phyloP scores from a whole-genome alignment of 768 basidiomycete genomes.

The Russula olivacea region DNA sequence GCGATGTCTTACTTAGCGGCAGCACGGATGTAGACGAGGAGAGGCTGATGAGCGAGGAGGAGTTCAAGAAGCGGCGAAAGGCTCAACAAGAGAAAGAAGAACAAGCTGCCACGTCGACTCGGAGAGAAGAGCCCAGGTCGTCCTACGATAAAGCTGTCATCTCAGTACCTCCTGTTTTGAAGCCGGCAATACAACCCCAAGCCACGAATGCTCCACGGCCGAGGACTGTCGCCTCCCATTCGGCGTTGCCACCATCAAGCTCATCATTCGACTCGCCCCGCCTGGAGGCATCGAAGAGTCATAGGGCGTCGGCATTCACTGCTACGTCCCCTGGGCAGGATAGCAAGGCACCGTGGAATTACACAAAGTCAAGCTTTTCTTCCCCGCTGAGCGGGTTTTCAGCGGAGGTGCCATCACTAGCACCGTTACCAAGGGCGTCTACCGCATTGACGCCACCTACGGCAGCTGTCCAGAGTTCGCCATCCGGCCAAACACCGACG shows the following conservation, averaged over 20 bases:
- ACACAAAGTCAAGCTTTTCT: conserved; percentile 48
- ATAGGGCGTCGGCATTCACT: conserved; percentile 22
- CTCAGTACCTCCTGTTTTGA: conserved; percentile 24
- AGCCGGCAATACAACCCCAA: conserved; percentile 14
- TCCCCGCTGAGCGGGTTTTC: conserved; percentile 23
- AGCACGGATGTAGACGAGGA: conserved; percentile 56
- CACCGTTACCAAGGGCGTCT: conserved; percentile 49
- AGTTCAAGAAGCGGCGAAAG: conserved; percentile 36
- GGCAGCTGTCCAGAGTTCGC: conserved; percentile 16
- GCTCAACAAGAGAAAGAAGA: conserved; percentile 25
- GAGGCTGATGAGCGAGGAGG: conserved; percentile 54
- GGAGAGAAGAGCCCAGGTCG: conserved; percentile 8
- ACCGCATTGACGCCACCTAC: conserved; percentile 13
- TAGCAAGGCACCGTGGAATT: conserved; percentile 48
- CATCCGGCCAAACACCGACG: conserved; percentile 25
- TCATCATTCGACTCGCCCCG: conserved; percentile 23
- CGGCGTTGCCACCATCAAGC: conserved; percentile 20
- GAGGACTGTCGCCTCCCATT: conserved; percentile 13
- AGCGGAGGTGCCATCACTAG: conserved; percentile 41
- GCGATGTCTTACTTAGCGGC: conserved; percentile 61
- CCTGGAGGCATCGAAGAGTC: conserved; percentile 7
- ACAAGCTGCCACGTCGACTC: conserved; percentile 8
- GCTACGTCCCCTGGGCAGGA: conserved; percentile 20
- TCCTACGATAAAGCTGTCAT: conserved; percentile 9
- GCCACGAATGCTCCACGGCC: conserved; percentile 22